A percentile compares a stretch with the other conserved stretches of the same genome.
Conservation (phyloP, 345 rosid genomes). For the Geranium brycei region DNA sequence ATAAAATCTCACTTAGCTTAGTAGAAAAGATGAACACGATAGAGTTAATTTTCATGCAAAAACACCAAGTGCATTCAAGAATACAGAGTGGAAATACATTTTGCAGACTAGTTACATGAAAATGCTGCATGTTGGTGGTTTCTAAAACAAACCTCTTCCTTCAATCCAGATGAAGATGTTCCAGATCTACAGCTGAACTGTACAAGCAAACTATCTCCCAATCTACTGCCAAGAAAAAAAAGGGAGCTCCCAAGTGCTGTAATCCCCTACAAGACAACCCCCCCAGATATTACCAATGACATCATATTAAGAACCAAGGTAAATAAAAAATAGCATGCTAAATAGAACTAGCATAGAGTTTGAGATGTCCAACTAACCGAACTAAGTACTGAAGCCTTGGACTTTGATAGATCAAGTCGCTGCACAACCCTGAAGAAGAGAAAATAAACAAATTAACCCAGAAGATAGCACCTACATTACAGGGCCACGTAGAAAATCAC, state of each 20-base stretch:
- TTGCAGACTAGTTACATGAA: no score
- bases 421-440: slow-evolving; percentile 68
- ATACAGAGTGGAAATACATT: no score
- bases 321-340: slow-evolving; percentile 11
- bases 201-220: slow-evolving; percentile 96
- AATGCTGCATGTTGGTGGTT: background rate
- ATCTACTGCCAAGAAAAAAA: slow-evolving; percentile 81
- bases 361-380: slow-evolving; percentile 51
- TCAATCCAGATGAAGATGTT: slow-evolving; percentile 48
- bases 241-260: slow-evolving; percentile 67
- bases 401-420: slow-evolving; percentile 90
- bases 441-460: slow-evolving; percentile 13
- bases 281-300: slow-evolving; percentile 13
- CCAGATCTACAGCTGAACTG: slow-evolving; percentile 65
- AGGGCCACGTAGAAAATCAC: background rate
- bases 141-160: slow-evolving; percentile 62
- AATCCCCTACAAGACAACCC: slow-evolving; percentile 50
- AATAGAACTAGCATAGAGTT: slow-evolving; percentile 1
- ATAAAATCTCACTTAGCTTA: background rate
- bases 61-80: no score
- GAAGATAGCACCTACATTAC: background rate
- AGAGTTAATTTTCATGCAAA: no score
- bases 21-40: background rate
- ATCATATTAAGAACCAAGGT: background rate
- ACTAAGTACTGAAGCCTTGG: slow-evolving; percentile 94